These are phyloP conservation scores for Colletotrichum agaves DNA, from an alignment of 2,329 filamentous ascomycete genomes.

Conservation along the genomic window DNA sequence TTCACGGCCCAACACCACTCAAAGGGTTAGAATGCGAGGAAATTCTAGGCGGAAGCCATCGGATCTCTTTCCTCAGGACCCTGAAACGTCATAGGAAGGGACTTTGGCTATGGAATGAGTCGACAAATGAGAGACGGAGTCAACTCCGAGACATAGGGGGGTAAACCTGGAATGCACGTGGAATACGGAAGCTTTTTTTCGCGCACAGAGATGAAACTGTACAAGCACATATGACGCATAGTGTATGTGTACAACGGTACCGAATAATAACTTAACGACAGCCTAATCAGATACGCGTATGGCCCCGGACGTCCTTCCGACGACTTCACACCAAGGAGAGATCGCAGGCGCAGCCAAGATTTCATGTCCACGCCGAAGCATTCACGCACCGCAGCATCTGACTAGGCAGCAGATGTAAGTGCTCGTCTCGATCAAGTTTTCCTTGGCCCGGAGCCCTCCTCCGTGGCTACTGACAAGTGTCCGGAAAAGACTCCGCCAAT, in stretches of 20 bases:
- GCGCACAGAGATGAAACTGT: neutral
- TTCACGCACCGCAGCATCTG: no score
- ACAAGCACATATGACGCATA: neutral
- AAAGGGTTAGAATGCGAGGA: neutral
- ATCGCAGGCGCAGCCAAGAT: no score
- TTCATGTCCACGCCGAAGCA: no score
- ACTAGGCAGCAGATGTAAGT: no score
- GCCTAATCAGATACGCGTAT: neutral
- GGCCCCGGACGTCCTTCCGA: neutral
- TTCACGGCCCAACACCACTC: neutral
- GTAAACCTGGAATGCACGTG: neutral
- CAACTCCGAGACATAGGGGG: neutral
- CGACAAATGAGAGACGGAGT: neutral
- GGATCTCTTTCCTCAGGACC: neutral
- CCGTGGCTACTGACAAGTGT: neutral
- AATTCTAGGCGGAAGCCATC: neutral
- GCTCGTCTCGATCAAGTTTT: neutral
- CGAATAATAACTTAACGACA: no score
- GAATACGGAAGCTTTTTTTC: neutral
- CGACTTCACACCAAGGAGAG: no score
- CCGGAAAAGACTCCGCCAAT: constrained; percentile 17
- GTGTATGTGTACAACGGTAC: no score
- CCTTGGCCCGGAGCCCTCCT: neutral
- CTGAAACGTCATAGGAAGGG: neutral
- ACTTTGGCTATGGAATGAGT: neutral